phyloP scores from a whole-genome alignment of 106 monocot genomes.

The Dioscorea alata region DNA sequence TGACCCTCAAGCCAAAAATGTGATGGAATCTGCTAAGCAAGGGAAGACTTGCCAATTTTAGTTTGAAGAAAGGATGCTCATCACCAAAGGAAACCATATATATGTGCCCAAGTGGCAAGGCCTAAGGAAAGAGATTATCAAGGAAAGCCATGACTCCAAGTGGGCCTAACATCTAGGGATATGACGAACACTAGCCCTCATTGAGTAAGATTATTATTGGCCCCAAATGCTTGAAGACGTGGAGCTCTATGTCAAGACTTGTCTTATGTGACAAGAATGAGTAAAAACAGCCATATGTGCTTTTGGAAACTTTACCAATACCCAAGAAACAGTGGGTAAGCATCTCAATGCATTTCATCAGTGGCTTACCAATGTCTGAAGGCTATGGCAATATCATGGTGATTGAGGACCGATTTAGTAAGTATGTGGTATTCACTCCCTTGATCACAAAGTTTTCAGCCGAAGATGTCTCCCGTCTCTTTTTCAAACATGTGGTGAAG shows the following conservation, averaged over 20 bases:
- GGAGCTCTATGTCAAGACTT: background rate
- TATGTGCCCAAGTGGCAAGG: background rate
- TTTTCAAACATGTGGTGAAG: background rate
- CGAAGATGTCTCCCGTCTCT: background rate
- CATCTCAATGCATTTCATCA: too few relatives aligned
- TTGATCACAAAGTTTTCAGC: too few relatives aligned
- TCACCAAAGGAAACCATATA: background rate
- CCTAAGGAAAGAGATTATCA: background rate
- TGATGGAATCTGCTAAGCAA: background rate
- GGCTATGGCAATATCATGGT: background rate
- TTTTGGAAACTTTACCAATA: too few relatives aligned
- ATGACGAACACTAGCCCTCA: background rate
- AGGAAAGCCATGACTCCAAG: background rate
- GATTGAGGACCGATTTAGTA: background rate
- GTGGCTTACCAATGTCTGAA: too few relatives aligned
- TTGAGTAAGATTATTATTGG: background rate
- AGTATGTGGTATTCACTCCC: constrained; percentile 2
- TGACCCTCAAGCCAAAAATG: background rate
- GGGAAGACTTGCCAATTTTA: background rate
- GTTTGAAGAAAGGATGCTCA: background rate
- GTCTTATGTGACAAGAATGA: background rate
- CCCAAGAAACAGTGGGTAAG: too few relatives aligned
- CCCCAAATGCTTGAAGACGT: background rate
- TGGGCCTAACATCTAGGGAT: background rate
- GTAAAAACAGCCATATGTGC: too few relatives aligned